phyloP scores from a whole-genome alignment of 306 rosid genomes.

The Cyclanthera cordifolia region DNA sequence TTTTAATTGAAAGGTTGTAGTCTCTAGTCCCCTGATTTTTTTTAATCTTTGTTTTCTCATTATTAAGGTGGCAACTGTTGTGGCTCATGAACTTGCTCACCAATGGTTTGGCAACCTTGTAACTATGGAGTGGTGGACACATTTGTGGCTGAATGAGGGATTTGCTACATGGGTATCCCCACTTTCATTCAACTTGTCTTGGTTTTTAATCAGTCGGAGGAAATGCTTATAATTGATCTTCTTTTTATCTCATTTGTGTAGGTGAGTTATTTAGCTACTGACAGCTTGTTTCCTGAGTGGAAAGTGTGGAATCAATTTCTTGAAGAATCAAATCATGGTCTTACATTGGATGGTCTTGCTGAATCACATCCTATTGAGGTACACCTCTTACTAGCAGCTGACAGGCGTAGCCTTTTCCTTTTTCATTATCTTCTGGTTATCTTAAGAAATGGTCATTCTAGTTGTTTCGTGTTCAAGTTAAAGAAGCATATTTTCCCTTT shows the following conservation, averaged over 20 bases:
- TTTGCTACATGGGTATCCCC: conserved; percentile 91
- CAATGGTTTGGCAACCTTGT: conserved; percentile 99
- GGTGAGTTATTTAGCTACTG: conserved; percentile 91
- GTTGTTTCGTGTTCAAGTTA: background rate
- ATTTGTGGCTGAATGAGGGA: conserved; percentile 95
- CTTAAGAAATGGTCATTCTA: background rate
- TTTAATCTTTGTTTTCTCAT: conserved; percentile 13
- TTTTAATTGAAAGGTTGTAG: background rate
- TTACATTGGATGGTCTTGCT: conserved; percentile 75
- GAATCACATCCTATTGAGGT: conserved; percentile 98
- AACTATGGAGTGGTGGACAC: conserved; percentile 99
- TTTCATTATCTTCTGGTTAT: background rate
- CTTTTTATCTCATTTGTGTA: conserved; percentile 18
- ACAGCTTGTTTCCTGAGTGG: conserved; percentile 89
- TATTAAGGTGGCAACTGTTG: conserved; percentile 70
- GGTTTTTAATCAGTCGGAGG: background rate
- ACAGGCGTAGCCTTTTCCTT: conserved; percentile 7
- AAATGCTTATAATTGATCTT: background rate
- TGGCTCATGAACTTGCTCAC: conserved; percentile 94
- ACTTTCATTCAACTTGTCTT: conserved; percentile 15
- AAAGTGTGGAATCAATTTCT: conserved; percentile 93
- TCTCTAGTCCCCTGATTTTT: background rate
- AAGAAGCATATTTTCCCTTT: conserved; percentile 10
- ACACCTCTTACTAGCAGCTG: background rate
- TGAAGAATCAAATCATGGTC: conserved; percentile 57